A percentile compares a stretch with the other conserved stretches of the same genome.
phyloP scores from a whole-genome alignment of 164 flowering plant species.

The Platanus orientalis region DNA sequence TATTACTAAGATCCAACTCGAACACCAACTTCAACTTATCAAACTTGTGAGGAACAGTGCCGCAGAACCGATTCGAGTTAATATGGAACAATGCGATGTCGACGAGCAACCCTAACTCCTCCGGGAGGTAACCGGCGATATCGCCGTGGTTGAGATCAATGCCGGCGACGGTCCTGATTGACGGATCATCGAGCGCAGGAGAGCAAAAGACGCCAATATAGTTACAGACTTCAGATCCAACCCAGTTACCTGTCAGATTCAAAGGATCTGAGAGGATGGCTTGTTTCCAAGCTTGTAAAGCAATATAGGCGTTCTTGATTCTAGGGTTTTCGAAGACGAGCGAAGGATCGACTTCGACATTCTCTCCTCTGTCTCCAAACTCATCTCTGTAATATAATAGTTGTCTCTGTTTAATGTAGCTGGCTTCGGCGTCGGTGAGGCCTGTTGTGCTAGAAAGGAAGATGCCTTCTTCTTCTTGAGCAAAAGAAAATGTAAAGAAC shows the following conservation, averaged over 20 bases:
- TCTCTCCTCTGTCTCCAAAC: conserved; percentile 52
- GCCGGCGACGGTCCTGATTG: conserved; percentile 37
- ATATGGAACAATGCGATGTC: too few species aligned
- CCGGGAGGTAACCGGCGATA: too few species aligned
- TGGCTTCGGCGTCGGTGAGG: conserved; percentile 41
- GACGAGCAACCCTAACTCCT: too few species aligned
- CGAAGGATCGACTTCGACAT: conserved; percentile 44
- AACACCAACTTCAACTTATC: too few species aligned
- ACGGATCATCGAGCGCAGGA: conserved; percentile 36
- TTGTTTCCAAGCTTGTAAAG: too few species aligned
- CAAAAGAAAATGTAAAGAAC: conserved; percentile 7
- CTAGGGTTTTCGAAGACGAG: too few species aligned
- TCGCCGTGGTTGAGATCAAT: too few species aligned
- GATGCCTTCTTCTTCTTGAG: conserved; percentile 1
- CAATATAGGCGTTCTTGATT: too few species aligned
- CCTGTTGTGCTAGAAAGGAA: conserved; percentile 21
- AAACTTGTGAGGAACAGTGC: too few species aligned
- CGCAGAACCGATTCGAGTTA: too few species aligned
- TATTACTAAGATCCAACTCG: conserved; percentile 49
- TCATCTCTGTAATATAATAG: conserved; percentile 61
- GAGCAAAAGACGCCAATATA: conserved; percentile 59
- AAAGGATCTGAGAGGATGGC: too few species aligned
- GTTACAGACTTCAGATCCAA: conserved; percentile 54
- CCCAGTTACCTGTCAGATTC: conserved; percentile 51
- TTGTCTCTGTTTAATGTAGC: conserved; percentile 42